These are phyloP conservation scores for Leccinum uliginosum DNA, from an alignment of 768 basidiomycete genomes.

Conservation along the genomic window DNA sequence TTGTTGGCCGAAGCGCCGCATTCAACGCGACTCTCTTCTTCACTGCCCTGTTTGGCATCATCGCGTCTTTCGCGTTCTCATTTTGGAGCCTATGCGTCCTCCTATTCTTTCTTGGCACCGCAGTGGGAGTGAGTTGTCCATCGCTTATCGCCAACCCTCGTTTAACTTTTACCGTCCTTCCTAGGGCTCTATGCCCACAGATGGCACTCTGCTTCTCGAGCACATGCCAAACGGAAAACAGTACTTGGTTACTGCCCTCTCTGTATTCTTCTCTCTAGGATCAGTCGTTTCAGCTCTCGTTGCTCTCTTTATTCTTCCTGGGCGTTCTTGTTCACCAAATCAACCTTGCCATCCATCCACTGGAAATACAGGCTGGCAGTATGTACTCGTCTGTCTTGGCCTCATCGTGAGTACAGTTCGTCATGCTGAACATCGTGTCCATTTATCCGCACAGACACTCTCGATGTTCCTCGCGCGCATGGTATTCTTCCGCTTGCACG, in stretches of 20 bases:
- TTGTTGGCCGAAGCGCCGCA: constrained; percentile 81
- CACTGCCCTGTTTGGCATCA: constrained; percentile 82
- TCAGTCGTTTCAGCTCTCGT: constrained; percentile 82
- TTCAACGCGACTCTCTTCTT: constrained; percentile 93
- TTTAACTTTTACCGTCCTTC: background rate
- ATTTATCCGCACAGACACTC: constrained; percentile 56
- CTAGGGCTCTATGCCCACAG: constrained; percentile 94
- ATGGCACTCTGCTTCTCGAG: constrained; percentile 88
- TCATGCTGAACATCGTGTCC: background rate
- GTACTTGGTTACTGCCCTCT: constrained; percentile 86
- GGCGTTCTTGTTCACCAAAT: constrained; percentile 55
- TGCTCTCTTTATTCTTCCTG: constrained; percentile 75
- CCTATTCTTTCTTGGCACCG: constrained; percentile 86
- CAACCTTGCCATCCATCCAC: constrained; percentile 58
- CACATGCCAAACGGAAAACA: constrained; percentile 91
- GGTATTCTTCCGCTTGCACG: constrained; percentile 86
- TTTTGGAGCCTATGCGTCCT: constrained; percentile 68
- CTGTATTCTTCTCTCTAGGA: constrained; percentile 94
- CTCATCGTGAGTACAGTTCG: constrained; percentile 63
- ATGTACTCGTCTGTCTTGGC: constrained; percentile 73
- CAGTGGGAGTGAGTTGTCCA: constrained; percentile 74
- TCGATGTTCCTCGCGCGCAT: constrained; percentile 85
- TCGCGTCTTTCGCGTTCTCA: constrained; percentile 68
- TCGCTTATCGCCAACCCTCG: background rate
- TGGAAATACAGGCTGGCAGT: constrained; percentile 87